Evolutionary conservation across 2,329 filamentous ascomycete species (phyloP).

Genomic region (Aspergillus quadrilineatus): DNA sequence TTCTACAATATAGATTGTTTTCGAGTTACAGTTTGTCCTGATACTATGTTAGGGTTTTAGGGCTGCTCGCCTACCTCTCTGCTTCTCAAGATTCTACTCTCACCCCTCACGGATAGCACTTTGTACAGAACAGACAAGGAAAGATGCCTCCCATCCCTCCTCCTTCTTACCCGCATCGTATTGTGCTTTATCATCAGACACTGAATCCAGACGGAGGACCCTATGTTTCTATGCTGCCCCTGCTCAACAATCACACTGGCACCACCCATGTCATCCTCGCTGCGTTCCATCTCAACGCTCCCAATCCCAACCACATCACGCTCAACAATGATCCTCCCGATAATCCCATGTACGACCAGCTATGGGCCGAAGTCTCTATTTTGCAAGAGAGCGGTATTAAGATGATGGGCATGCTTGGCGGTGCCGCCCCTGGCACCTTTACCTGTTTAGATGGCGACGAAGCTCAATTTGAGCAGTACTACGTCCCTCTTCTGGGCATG

Average conservation of each 20-base stretch:
- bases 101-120: too few species aligned
- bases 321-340: conserved; percentile 76
- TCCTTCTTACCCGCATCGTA: conserved; percentile 25
- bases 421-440: conserved; percentile 75
- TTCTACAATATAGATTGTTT: too few species aligned
- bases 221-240: conserved; percentile 62
- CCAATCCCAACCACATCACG: conserved; percentile 62
- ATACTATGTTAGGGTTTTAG: not conserved
- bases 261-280: conserved; percentile 83
- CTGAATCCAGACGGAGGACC: conserved; percentile 55
- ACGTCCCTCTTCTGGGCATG: conserved; percentile 65
- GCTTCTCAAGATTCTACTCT: not conserved
- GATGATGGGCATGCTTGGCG: conserved; percentile 83
- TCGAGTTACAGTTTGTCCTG: not conserved
- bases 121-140: not conserved
- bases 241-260: conserved; percentile 59
- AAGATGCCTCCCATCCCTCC: conserved; percentile 1
- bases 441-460: conserved; percentile 58
- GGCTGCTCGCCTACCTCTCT: not conserved
- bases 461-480: conserved; percentile 70
- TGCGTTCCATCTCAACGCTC: conserved; percentile 76
- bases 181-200: conserved; percentile 63
- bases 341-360: conserved; percentile 64
- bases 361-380: conserved; percentile 75
- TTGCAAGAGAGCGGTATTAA: conserved; percentile 73